phyloP scores from a whole-genome alignment of 2,329 filamentous ascomycete species.

The Verruconis gallopava region DNA sequence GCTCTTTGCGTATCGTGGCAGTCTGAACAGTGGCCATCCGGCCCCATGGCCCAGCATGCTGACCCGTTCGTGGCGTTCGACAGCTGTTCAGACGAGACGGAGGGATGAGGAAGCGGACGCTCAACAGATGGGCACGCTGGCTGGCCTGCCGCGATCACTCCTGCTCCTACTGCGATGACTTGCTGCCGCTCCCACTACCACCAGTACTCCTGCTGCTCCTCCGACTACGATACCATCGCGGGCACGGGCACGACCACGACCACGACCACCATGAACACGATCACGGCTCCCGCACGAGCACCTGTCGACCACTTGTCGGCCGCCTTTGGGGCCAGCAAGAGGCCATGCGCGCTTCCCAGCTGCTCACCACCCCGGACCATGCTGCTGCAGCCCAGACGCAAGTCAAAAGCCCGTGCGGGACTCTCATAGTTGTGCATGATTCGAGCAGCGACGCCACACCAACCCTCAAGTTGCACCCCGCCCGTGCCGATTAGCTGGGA shows the following conservation, averaged over 20 bases:
- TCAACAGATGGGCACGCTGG: too few relatives aligned
- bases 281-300: slow-evolving; percentile 2
- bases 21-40: neutral
- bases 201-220: too few relatives aligned
- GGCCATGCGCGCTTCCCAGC: neutral
- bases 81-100: neutral
- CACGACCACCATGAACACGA: too few relatives aligned
- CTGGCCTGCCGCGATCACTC: too few relatives aligned
- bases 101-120: too few relatives aligned
- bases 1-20: neutral
- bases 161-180: too few relatives aligned
- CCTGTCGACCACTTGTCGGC: neutral
- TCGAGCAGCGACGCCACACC: slow-evolving; percentile 7
- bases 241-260: too few relatives aligned
- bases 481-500: slow-evolving; percentile 8
- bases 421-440: slow-evolving; percentile 2
- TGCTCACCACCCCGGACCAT: neutral
- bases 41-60: neutral
- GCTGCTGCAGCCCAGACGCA: slow-evolving; percentile 6
- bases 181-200: too few relatives aligned
- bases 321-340: neutral
- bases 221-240: too few relatives aligned
- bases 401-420: slow-evolving; percentile 4
- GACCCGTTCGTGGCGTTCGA: neutral
- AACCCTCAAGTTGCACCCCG: slow-evolving; percentile 5